Conservation (phyloP, 495 filamentous ascomycete species). For the Talaromyces borbonicus region DNA sequence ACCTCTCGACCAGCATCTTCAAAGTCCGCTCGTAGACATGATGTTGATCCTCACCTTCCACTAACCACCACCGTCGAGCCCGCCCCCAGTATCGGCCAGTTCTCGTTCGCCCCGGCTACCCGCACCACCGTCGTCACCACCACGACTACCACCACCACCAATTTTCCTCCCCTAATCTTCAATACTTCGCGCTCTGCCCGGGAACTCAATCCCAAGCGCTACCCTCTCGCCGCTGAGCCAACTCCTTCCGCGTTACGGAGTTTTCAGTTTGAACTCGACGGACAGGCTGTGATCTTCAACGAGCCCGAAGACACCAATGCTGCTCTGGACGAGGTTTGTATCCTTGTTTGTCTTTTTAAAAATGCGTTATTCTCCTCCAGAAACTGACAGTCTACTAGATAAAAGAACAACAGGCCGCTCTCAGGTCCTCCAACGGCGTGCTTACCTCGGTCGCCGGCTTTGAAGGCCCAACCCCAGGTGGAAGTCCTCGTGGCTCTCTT, state of each 20-base stretch:
- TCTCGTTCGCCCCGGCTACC: constrained; percentile 63
- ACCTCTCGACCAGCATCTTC: constrained; percentile 3
- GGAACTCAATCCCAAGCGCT: constrained; percentile 77
- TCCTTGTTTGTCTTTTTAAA: too few relatives aligned
- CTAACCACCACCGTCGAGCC: constrained; percentile 15
- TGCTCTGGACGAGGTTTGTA: constrained; percentile 49
- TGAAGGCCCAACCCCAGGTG: constrained; percentile 21
- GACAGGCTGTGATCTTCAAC: constrained; percentile 51
- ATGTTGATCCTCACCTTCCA: constrained; percentile 22
- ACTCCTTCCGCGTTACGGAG: constrained; percentile 68
- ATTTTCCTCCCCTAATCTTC: constrained; percentile 74
- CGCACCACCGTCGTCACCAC: constrained; percentile 79
- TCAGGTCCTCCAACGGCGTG: constrained; percentile 45
- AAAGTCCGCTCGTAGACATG: constrained; percentile 15
- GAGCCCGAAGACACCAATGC: constrained; percentile 53
- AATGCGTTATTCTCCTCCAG: too few relatives aligned
- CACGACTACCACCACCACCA: constrained; percentile 86
- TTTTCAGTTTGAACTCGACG: constrained; percentile 63
- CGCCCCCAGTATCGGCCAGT: constrained; percentile 44
- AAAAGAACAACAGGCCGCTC: constrained; percentile 36
- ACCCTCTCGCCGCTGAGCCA: constrained; percentile 72
- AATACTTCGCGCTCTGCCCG: constrained; percentile 61
- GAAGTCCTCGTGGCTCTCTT: constrained; percentile 14
- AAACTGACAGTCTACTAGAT: too few relatives aligned
- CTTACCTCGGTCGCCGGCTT: constrained; percentile 39